A percentile compares a stretch with the other conserved stretches of the same genome.
Conservation (phyloP, 345 rosid species). For the Tarenaya hassleriana region DNA sequence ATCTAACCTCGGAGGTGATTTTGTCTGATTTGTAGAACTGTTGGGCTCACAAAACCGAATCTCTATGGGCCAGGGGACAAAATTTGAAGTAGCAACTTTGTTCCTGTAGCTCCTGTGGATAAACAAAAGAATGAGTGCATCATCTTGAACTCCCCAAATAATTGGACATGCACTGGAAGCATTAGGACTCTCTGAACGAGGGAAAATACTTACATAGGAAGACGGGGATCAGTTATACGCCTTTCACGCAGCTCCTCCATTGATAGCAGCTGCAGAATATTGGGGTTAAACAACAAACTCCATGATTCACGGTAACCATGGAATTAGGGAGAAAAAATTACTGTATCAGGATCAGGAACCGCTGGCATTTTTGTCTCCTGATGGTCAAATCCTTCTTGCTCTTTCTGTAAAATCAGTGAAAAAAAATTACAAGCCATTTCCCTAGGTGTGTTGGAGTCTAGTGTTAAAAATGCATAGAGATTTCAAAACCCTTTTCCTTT, state of each 20-base stretch:
- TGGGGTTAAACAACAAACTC: constrained; percentile 13
- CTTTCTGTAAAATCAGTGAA: constrained; percentile 44
- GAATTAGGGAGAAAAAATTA: constrained; percentile 27
- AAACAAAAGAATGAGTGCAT: constrained; percentile 12
- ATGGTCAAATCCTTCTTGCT: constrained; percentile 68
- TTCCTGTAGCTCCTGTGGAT: constrained; percentile 75
- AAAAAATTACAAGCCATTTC: background rate
- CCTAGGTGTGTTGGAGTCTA: background rate
- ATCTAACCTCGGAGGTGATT: constrained; percentile 73
- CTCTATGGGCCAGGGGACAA: constrained; percentile 94
- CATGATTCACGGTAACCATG: constrained; percentile 1
- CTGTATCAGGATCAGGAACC: constrained; percentile 75
- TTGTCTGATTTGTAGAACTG: constrained; percentile 63
- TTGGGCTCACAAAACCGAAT: constrained; percentile 84
- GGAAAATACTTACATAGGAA: constrained; percentile 71
- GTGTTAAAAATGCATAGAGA: constrained; percentile 5
- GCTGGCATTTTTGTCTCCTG: constrained; percentile 60
- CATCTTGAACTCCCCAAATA: constrained; percentile 13
- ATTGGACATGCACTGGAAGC: constrained; percentile 2
- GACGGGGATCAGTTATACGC: constrained; percentile 77
- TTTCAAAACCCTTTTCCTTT: background rate
- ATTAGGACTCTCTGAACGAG: background rate
- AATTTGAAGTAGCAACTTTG: constrained; percentile 59
- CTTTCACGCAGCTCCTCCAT: constrained; percentile 75
- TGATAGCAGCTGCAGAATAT: constrained; percentile 66